Conservation (phyloP, 768 basidiomycete genomes). For the Trametes elegans region DNA sequence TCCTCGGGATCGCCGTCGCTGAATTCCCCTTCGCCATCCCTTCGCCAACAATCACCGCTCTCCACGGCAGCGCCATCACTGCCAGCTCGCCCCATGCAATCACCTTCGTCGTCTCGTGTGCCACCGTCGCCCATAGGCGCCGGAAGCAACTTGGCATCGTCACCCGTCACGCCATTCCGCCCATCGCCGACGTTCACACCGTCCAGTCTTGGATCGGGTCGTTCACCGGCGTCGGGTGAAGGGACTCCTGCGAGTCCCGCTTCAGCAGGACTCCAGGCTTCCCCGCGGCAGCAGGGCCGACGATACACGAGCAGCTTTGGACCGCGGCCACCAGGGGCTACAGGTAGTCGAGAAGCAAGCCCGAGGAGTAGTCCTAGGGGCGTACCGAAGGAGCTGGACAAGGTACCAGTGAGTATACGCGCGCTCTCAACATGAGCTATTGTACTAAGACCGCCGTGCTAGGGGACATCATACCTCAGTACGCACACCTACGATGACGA, state of each 20-base stretch:
- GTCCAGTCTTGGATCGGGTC: constrained; percentile 41
- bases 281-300: constrained; percentile 38
- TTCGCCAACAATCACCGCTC: constrained; percentile 47
- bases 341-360: constrained; percentile 38
- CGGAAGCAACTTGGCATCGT: constrained; percentile 27
- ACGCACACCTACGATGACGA: constrained; percentile 69
- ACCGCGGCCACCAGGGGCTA: constrained; percentile 52
- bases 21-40: constrained; percentile 47
- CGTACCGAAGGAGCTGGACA: constrained; percentile 28
- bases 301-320: constrained; percentile 80
- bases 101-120: constrained; percentile 42
- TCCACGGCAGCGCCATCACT: constrained; percentile 33
- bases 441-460: constrained; percentile 6
- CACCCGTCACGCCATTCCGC: constrained; percentile 35
- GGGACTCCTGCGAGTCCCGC: constrained; percentile 16
- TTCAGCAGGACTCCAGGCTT: constrained; percentile 9
- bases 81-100: constrained; percentile 37
- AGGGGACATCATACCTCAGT: constrained; percentile 46
- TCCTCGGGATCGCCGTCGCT: constrained; percentile 49
- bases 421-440: not conserved
- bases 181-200: constrained; percentile 41
- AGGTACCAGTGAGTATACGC: constrained; percentile 16
- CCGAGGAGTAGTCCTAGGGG: constrained; percentile 42
- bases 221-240: constrained; percentile 37
- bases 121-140: constrained; percentile 40